These are phyloP conservation scores for Leccinum cinnamomeum DNA, from an alignment of 1,284 basidiomycete species.

Conservation along the genomic window DNA sequence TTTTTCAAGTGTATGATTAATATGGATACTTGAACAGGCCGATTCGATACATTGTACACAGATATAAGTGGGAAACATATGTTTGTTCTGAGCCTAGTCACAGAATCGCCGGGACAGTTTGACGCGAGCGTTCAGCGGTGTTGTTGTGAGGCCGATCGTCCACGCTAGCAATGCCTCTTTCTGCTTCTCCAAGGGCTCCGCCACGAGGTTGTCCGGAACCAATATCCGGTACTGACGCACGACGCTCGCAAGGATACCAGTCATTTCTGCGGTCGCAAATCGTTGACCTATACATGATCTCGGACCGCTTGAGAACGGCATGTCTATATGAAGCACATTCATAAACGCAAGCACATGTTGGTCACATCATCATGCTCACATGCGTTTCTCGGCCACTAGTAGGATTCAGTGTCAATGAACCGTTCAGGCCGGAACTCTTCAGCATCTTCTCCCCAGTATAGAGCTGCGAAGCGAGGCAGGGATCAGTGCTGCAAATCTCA, in stretches of 20 bases:
- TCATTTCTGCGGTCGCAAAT: constrained; percentile 32
- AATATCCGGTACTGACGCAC: constrained; percentile 32
- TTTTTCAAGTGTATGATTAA: not conserved
- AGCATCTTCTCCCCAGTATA: constrained; percentile 46
- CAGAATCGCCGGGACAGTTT: constrained; percentile 18
- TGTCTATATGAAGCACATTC: constrained; percentile 17
- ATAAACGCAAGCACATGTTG: not conserved
- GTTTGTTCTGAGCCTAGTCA: constrained; percentile 5
- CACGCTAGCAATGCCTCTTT: constrained; percentile 32
- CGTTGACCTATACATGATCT: constrained; percentile 44
- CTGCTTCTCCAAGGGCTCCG: constrained; percentile 28
- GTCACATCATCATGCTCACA: constrained; percentile 16
- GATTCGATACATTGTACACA: not conserved
- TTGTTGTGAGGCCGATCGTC: constrained; percentile 34
- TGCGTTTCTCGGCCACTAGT: constrained; percentile 40
- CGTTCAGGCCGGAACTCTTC: constrained; percentile 46
- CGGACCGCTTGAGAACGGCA: constrained; percentile 41
- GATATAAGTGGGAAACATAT: not conserved
- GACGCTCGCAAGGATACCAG: constrained; percentile 33
- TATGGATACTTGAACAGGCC: not conserved
- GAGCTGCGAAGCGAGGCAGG: constrained; percentile 18
- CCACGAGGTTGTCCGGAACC: constrained; percentile 35
- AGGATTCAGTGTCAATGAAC: constrained; percentile 43
- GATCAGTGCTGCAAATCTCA: not conserved
- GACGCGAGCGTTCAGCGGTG: constrained; percentile 29